Evolutionary conservation across 2,329 filamentous ascomycete species (phyloP).

Genomic region (Cordyceps fumosorosea): DNA sequence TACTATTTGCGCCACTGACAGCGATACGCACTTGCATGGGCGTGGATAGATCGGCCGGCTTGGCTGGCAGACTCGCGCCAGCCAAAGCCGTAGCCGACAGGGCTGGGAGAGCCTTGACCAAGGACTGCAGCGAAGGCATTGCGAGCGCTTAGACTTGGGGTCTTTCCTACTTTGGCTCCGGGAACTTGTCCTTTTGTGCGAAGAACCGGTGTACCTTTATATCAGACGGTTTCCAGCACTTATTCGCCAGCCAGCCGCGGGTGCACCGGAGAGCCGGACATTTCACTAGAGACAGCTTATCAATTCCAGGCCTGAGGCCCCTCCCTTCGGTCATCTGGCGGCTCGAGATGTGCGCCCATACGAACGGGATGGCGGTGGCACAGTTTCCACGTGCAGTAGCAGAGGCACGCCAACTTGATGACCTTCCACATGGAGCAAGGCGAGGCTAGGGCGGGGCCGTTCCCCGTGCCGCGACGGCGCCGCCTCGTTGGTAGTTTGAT

Average conservation of each 20-base stretch:
- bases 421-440: constrained; percentile 5
- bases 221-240: neutral
- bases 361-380: neutral
- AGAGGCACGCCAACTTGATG: neutral
- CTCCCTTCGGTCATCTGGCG: neutral
- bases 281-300: neutral
- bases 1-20: constrained; percentile 42
- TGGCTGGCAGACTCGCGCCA: constrained; percentile 33
- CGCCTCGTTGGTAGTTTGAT: constrained; percentile 1
- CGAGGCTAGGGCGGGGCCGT: neutral
- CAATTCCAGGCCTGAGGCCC: neutral
- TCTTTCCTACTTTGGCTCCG: no score
- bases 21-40: constrained; percentile 48
- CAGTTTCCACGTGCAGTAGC: neutral
- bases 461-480: neutral
- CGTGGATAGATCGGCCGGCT: constrained; percentile 43
- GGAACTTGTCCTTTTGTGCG: neutral
- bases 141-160: neutral
- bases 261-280: neutral
- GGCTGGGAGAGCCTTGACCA: constrained; percentile 4
- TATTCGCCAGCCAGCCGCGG: neutral
- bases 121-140: constrained; percentile 3
- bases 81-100: constrained; percentile 2
- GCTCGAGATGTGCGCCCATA: neutral
- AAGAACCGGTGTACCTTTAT: neutral